Evolutionary conservation across 139 green algal species (phyloP), one percentile per base, ranked within the genome.

Genomic region (Chlorella vulgaris): DNA sequence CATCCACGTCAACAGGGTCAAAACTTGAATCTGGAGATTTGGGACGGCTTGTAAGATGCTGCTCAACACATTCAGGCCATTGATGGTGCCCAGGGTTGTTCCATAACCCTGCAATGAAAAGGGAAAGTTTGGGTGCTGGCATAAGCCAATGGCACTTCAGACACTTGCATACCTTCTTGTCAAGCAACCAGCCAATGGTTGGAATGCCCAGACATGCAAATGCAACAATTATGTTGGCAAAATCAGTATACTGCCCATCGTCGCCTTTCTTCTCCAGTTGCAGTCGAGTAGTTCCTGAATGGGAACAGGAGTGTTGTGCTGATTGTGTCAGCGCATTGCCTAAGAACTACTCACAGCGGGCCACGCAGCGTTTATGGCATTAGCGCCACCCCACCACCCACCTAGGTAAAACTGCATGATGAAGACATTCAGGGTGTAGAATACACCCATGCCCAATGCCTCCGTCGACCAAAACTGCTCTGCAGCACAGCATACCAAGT

Each of bases 341-440:
- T n/a, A n/a, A n/a, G n/a, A n/a, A n/a, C n/a, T n/a, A n/a, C n/a
- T n/a, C n/a, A n/a, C n/a, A n/a, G n/a, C n/a, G n/a, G n/a, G n/a
- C n/a, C n/a, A n/a, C n/a, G n/a, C n/a, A n/a, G n/a, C n/a, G n/a
- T n/a, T n/a, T n/a, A n/a, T n/a, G n/a, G n/a, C n/a, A n/a, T n/a
- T n/a, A n/a, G n/a, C n/a, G n/a, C 55, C 55, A 65, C n/a, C 55
- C 55, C 15, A 28, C 55, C 21, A 22, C 81, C 4, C 66, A 83
- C 85, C 86, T 21, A 90, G 69, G 71, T 90, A 90, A 42, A 89
- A 90, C 77, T 91, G 87, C 70, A 89, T 83, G 79, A 85, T 82
- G 75, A 91, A 90, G 22, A 91, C 85, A 61, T 92, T 92, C n/a
- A 89, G 38, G 0, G 89, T 92, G 80, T 92, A 92, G 77, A 90